Percentiles rank a stretch among this genome's conserved stretches.
These are phyloP conservation scores for Posidonia australis DNA, from an alignment of 106 monocot genomes.

Conservation along the genomic window DNA sequence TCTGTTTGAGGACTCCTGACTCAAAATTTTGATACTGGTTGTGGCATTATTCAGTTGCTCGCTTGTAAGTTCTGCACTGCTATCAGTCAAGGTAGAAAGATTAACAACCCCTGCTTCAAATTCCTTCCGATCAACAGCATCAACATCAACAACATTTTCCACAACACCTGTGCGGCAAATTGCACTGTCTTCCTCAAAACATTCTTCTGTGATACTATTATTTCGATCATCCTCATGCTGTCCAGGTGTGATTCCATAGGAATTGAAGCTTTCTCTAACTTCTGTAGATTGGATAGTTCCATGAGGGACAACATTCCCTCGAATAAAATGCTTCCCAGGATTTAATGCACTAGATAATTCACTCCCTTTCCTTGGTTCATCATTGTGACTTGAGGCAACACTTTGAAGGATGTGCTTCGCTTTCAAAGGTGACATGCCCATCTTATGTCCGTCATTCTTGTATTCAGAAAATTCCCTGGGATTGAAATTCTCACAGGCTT, in stretches of 20 bases:
- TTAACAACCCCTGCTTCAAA: background rate
- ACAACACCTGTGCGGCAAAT: background rate
- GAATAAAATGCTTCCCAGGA: slow-evolving; percentile 1
- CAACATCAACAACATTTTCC: background rate
- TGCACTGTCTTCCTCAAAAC: slow-evolving; percentile 7
- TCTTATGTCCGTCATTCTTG: background rate
- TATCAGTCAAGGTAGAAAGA: slow-evolving; percentile 1
- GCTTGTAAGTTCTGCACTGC: background rate
- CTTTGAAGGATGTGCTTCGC: background rate
- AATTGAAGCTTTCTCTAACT: background rate
- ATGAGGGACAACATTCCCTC: background rate
- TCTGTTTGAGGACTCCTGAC: slow-evolving; percentile 1
- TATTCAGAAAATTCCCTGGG: background rate
- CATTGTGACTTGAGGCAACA: background rate
- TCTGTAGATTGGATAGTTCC: background rate
- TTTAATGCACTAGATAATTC: background rate
- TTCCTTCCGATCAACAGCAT: background rate
- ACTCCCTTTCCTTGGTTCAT: slow-evolving; percentile 1
- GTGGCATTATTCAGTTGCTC: background rate
- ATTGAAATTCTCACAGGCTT: background rate
- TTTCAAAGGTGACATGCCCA: background rate
- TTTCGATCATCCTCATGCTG: slow-evolving; percentile 5
- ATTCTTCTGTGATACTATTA: slow-evolving; percentile 11
- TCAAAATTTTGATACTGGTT: background rate
- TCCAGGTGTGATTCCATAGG: background rate